These are phyloP conservation scores for Moricandia moricandioides DNA, from an alignment of 345 rosid genomes.

Conservation along the genomic window DNA sequence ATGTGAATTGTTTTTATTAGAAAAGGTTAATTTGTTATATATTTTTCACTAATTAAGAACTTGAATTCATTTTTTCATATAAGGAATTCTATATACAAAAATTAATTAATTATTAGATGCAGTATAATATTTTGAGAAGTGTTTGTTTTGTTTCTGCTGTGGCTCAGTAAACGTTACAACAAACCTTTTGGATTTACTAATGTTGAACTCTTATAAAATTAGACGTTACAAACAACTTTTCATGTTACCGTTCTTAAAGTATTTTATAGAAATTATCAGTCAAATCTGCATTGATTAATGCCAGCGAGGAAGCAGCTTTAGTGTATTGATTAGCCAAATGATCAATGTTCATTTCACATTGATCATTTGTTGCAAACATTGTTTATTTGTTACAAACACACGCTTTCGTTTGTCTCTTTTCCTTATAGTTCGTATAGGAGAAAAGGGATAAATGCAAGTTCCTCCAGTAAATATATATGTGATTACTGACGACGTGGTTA, in stretches of 20 bases:
- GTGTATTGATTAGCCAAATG: neutral
- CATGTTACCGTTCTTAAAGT: neutral
- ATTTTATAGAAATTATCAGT: neutral
- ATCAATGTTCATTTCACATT: neutral
- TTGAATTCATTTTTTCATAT: neutral
- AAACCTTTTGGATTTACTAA: slow-evolving; percentile 12
- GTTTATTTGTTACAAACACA: no score
- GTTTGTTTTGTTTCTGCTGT: neutral
- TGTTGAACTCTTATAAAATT: neutral
- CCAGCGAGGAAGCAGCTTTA: neutral
- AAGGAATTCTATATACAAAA: neutral
- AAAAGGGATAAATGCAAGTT: neutral
- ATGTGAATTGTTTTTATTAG: neutral
- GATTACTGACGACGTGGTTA: neutral
- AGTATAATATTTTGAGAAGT: neutral
- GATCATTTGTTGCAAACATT: no score
- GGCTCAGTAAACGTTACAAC: slow-evolving; percentile 30
- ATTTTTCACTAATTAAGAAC: neutral
- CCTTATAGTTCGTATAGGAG: neutral
- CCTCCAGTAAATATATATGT: neutral
- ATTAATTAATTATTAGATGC: no score
- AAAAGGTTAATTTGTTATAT: neutral
- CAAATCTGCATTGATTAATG: neutral
- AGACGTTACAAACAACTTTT: slow-evolving; percentile 28
- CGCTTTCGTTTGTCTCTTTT: no score